Percentiles rank a stretch among this genome's conserved stretches.
Conservation (phyloP, 768 basidiomycete species). For the Holtermannia corniformis region DNA sequence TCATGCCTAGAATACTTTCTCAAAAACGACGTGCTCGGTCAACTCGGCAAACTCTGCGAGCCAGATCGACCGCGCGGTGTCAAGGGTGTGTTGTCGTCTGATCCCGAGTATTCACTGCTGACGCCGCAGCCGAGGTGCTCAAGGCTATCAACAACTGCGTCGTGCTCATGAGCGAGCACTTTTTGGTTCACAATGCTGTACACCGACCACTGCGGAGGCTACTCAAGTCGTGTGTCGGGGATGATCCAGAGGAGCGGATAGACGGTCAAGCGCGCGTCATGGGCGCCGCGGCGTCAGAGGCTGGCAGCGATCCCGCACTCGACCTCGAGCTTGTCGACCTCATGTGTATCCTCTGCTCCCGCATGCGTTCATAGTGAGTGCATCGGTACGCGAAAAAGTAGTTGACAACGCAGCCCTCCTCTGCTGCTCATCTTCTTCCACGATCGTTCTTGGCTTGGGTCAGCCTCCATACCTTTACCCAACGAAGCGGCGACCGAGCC, state of each 20-base stretch:
- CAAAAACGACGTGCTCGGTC: constrained; percentile 77
- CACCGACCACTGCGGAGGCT: constrained; percentile 79
- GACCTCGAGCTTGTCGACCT: constrained; percentile 68
- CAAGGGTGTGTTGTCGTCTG: constrained; percentile 44
- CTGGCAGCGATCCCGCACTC: constrained; percentile 6
- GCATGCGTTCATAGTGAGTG: constrained; percentile 58
- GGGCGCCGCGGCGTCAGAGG: constrained; percentile 58
- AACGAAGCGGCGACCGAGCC: neutral
- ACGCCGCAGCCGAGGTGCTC: constrained; percentile 60
- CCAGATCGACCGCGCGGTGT: constrained; percentile 78
- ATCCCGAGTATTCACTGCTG: neutral
- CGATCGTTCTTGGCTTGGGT: constrained; percentile 62
- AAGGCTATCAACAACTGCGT: constrained; percentile 83
- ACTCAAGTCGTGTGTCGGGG: constrained; percentile 79
- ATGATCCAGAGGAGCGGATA: constrained; percentile 76
- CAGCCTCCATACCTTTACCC: constrained; percentile 40
- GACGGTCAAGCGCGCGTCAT: constrained; percentile 63
- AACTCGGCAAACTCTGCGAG: constrained; percentile 76
- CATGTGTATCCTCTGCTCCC: constrained; percentile 81
- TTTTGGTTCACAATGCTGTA: constrained; percentile 81
- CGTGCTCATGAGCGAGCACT: constrained; percentile 81
- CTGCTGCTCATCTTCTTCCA: constrained; percentile 96
- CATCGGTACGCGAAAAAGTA: neutral
- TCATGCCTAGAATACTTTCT: constrained; percentile 83
- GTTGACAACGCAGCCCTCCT: constrained; percentile 19